Conservation (phyloP, 2,329 filamentous ascomycete genomes). For the Aspergillus sp. region DNA sequence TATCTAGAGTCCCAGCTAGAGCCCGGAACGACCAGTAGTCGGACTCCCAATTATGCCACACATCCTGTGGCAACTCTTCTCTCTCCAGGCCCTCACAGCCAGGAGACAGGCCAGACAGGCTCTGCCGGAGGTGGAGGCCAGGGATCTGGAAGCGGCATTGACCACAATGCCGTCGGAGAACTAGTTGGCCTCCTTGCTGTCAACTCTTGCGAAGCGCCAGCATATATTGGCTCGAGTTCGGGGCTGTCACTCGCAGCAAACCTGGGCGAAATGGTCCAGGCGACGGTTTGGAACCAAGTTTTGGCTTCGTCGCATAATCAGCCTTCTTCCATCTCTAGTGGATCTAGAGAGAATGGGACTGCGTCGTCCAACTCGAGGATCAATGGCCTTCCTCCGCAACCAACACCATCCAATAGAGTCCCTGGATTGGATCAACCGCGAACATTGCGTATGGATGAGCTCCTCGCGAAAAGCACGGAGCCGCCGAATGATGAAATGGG, state of each 20-base stretch:
- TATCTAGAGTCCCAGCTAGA: slow-evolving; percentile 40
- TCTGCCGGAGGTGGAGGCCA: slow-evolving; percentile 3
- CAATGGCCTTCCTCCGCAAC: slow-evolving; percentile 16
- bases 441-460: slow-evolving; percentile 41
- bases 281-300: slow-evolving; percentile 55
- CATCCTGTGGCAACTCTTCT: slow-evolving; percentile 23
- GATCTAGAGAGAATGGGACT: background rate
- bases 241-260: slow-evolving; percentile 52
- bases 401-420: slow-evolving; percentile 4
- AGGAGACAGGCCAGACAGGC: slow-evolving; percentile 18
- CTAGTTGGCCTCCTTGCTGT: slow-evolving; percentile 52
- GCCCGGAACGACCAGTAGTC: slow-evolving; percentile 17
- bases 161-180: slow-evolving; percentile 42
- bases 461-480: slow-evolving; percentile 45
- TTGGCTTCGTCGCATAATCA: slow-evolving; percentile 30
- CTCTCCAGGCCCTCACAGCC: slow-evolving; percentile 20
- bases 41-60: slow-evolving; percentile 13
- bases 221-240: slow-evolving; percentile 52
- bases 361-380: background rate
- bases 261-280: slow-evolving; percentile 55
- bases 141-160: slow-evolving; percentile 18
- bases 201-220: slow-evolving; percentile 46
- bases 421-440: slow-evolving; percentile 23
- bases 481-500: slow-evolving; percentile 50
- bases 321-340: background rate